Conservation (phyloP, 768 basidiomycete species). For the Russula abietina region DNA sequence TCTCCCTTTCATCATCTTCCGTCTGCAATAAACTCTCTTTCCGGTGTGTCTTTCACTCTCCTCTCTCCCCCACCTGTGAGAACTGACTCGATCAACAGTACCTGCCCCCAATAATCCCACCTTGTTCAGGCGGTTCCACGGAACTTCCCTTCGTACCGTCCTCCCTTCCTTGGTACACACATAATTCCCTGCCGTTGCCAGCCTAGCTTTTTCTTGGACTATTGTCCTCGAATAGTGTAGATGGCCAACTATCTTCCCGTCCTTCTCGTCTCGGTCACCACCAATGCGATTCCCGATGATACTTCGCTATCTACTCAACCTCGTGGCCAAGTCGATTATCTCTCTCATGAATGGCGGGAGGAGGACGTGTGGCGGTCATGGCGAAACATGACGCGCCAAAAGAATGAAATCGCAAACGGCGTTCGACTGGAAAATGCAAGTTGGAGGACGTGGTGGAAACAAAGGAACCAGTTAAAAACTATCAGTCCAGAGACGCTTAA, state of each 20-base stretch:
- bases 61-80: neutral
- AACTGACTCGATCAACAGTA: neutral
- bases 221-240: constrained; percentile 10
- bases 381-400: constrained; percentile 97
- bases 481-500: constrained; percentile 96
- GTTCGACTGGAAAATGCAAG: constrained; percentile 93
- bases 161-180: neutral
- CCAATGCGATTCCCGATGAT: constrained; percentile 58
- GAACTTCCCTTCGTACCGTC: neutral
- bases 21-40: neutral
- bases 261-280: constrained; percentile 56
- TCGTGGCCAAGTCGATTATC: constrained; percentile 94
- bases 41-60: neutral
- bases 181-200: neutral
- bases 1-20: constrained; percentile 12
- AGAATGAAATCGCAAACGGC: constrained; percentile 96
- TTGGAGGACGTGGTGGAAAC: constrained; percentile 99
- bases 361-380: constrained; percentile 99
- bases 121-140: neutral
- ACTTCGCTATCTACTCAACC: constrained; percentile 77
- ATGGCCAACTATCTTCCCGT: constrained; percentile 71
- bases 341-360: constrained; percentile 95
- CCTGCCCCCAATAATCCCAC: constrained; percentile 2
- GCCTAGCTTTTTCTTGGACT: neutral
- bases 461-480: constrained; percentile 92